Evolutionary conservation across 75 land plant species (phyloP).

Genomic region (Sequoia sempervirens): DNA sequence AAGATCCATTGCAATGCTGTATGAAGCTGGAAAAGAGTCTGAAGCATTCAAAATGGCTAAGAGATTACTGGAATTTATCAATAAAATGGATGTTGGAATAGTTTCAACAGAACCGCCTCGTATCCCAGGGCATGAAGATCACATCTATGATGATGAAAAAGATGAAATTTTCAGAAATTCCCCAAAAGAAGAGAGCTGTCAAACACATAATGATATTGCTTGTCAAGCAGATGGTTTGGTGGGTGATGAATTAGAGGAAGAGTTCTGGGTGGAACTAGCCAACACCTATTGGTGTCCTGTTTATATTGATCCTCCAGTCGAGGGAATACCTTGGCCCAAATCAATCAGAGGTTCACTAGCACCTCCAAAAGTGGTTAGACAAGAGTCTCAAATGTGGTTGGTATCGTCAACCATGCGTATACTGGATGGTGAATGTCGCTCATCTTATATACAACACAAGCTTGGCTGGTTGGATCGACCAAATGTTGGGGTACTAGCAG

Average conservation of each 20-base stretch:
- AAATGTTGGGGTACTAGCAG: constrained; percentile 37
- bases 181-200: neutral
- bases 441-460: constrained; percentile 42
- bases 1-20: constrained; percentile 63
- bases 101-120: neutral
- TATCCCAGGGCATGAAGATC: constrained; percentile 1
- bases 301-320: constrained; percentile 40
- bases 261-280: constrained; percentile 71
- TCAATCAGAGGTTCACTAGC: constrained; percentile 34
- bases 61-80: constrained; percentile 55
- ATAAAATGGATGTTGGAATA: constrained; percentile 32
- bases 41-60: constrained; percentile 46
- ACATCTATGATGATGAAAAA: neutral
- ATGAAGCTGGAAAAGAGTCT: constrained; percentile 29
- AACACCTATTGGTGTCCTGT: constrained; percentile 87
- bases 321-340: constrained; percentile 73
- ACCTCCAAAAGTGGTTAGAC: constrained; percentile 68
- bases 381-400: constrained; percentile 83
- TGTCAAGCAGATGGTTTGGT: constrained; percentile 15
- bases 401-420: constrained; percentile 77
- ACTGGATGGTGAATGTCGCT: constrained; percentile 71
- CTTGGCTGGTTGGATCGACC: constrained; percentile 79
- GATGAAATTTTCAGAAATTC: neutral
- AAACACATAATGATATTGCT: constrained; percentile 12
- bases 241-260: constrained; percentile 37